phyloP scores from a whole-genome alignment of 139 green algal genomes.

The Eudorina sp. region DNA sequence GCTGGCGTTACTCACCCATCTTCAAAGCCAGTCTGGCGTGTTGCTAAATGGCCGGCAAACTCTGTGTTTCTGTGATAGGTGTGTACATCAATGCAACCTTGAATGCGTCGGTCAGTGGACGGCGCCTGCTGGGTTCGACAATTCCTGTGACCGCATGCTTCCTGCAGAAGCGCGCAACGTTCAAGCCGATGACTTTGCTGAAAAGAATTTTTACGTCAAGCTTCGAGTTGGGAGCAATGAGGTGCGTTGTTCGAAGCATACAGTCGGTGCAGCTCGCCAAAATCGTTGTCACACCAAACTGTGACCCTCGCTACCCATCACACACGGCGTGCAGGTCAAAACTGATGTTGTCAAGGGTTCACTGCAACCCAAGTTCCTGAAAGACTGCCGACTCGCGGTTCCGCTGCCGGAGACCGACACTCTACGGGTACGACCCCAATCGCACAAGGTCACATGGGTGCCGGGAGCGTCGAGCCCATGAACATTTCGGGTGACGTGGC shows the following conservation, averaged over 20 bases:
- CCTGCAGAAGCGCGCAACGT: slow-evolving; percentile 59
- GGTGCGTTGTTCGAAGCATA: slow-evolving; percentile 36
- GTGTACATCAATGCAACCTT: not conserved
- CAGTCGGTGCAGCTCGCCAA: no score
- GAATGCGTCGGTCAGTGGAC: no score
- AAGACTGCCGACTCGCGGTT: slow-evolving; percentile 53
- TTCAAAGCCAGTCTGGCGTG: not conserved
- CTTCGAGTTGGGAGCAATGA: slow-evolving; percentile 47
- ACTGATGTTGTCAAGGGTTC: slow-evolving; percentile 48
- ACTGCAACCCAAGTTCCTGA: slow-evolving; percentile 59
- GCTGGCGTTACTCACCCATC: not conserved
- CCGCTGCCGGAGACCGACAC: slow-evolving; percentile 35
- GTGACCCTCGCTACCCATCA: no score
- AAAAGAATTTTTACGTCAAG: slow-evolving; percentile 62
- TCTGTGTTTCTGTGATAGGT: slow-evolving; percentile 62
- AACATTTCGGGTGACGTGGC: no score
- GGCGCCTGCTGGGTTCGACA: not conserved
- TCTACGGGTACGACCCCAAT: slow-evolving; percentile 54
- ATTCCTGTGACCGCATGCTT: not conserved
- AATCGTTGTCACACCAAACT: no score
- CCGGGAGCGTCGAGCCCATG: no score
- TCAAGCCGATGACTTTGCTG: slow-evolving; percentile 47
- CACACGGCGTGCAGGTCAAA: slow-evolving; percentile 44
- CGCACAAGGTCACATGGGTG: no score
- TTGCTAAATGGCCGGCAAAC: slow-evolving; percentile 39